Evolutionary conservation across 306 rosid species (phyloP).

Genomic region (Ceratonia siliqua): DNA sequence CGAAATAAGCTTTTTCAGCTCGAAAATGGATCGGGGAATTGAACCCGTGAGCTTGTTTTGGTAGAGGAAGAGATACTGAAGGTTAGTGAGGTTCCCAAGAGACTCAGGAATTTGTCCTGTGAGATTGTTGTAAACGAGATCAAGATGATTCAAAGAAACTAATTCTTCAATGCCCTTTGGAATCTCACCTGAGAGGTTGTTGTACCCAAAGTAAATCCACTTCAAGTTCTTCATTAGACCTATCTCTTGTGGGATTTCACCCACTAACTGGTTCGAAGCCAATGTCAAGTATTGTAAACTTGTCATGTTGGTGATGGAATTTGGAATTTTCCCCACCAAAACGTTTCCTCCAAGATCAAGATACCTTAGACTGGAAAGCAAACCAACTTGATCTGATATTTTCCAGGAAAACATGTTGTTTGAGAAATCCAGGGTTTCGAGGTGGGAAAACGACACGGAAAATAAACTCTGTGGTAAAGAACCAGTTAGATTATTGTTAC

Average conservation of each 20-base stretch:
- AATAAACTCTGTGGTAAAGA: conserved; percentile 51
- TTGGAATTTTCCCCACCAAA: conserved; percentile 68
- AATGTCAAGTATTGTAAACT: conserved; percentile 63
- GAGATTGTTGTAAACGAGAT: conserved; percentile 88
- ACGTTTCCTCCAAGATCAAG: conserved; percentile 88
- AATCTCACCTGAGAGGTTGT: conserved; percentile 77
- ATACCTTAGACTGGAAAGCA: conserved; percentile 51
- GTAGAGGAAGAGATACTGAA: conserved; percentile 77
- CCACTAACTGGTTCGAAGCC: conserved; percentile 81
- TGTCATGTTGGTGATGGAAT: conserved; percentile 57
- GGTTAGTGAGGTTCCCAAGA: conserved; percentile 62
- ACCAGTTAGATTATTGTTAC: conserved; percentile 87
- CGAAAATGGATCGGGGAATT: conserved; percentile 58
- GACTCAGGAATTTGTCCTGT: conserved; percentile 71
- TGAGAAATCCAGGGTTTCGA: conserved; percentile 69
- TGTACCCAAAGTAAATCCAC: conserved; percentile 87
- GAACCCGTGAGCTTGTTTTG: conserved; percentile 71
- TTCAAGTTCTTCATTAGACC: conserved; percentile 59
- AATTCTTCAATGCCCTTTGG: conserved; percentile 69
- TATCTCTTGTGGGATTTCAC: conserved; percentile 59
- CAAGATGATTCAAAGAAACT: conserved; percentile 63
- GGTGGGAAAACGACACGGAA: conserved; percentile 39
- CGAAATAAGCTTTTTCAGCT: conserved; percentile 61
- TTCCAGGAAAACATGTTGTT: conserved; percentile 87
- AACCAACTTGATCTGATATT: conserved; percentile 61